These are phyloP conservation scores for Lithospermum erythrorhizon DNA, from an alignment of 257 asterid species.

Conservation along the genomic window DNA sequence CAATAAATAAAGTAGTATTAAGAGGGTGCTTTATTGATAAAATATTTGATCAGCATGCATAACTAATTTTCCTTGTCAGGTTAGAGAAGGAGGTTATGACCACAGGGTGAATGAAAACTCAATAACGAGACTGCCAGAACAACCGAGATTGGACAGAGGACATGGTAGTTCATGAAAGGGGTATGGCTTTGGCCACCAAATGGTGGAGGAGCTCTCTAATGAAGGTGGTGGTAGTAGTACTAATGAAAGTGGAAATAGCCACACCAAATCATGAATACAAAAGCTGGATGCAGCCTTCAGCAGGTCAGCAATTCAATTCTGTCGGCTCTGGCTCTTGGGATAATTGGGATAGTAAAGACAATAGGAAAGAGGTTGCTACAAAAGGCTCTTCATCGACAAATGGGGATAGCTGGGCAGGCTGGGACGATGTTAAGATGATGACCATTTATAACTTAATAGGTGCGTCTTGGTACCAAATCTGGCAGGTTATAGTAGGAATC, in stretches of 20 bases:
- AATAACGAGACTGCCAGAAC: slow-evolving; percentile 58
- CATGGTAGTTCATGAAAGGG: slow-evolving; percentile 4
- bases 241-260: slow-evolving; percentile 18
- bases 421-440: slow-evolving; percentile 83
- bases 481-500: slow-evolving; percentile 33
- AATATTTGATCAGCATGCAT: slow-evolving; percentile 5
- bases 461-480: slow-evolving; percentile 37
- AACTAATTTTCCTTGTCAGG: slow-evolving; percentile 35
- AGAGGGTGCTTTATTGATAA: background rate
- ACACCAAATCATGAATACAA: slow-evolving; percentile 46
- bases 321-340: slow-evolving; percentile 60
- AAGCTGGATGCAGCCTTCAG: slow-evolving; percentile 31
- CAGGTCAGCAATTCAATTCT: slow-evolving; percentile 31
- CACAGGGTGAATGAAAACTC: slow-evolving; percentile 71
- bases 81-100: slow-evolving; percentile 85
- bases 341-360: slow-evolving; percentile 63
- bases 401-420: slow-evolving; percentile 82
- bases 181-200: slow-evolving; percentile 4
- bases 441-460: no score
- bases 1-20: background rate
- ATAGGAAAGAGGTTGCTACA: slow-evolving; percentile 34
- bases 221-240: slow-evolving; percentile 1
- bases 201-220: background rate
- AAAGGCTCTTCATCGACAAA: slow-evolving; percentile 32
- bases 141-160: slow-evolving; percentile 4